A percentile compares a stretch with the other conserved stretches of the same genome.
phyloP scores from a whole-genome alignment of 2,329 filamentous ascomycete genomes.

The Colletotrichum incanum region DNA sequence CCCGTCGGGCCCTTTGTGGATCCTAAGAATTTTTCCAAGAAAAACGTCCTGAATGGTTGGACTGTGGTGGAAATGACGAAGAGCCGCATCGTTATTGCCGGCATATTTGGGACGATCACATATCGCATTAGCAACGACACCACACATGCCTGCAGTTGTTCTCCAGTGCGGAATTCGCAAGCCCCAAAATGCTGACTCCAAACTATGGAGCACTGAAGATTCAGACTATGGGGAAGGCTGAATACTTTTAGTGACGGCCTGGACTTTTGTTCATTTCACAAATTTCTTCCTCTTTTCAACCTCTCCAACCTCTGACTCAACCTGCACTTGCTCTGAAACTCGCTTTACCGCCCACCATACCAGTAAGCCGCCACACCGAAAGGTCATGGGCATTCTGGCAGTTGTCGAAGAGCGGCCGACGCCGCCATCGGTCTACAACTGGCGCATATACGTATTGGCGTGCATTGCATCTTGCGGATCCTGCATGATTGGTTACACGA shows the following conservation, averaged over 20 bases:
- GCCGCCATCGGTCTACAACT: constrained; percentile 57
- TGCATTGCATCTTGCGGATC: constrained; percentile 56
- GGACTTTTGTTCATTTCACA: neutral
- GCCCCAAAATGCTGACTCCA: constrained; percentile 1
- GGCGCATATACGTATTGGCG: constrained; percentile 52
- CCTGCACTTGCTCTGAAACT: neutral
- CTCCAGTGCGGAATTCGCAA: neutral
- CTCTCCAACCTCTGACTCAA: neutral
- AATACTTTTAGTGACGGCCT: neutral
- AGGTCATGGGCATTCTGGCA: constrained; percentile 50
- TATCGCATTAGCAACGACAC: neutral
- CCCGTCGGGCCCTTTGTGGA: neutral
- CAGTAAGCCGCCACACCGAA: neutral
- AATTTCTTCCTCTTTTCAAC: neutral
- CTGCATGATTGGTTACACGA: constrained; percentile 60
- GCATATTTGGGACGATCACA: neutral
- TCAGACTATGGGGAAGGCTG: constrained; percentile 16
- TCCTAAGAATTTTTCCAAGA: neutral
- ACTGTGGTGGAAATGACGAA: neutral
- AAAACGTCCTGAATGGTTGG: neutral
- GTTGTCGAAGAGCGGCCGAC: constrained; percentile 56
- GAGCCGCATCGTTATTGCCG: constrained; percentile 2
- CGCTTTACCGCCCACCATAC: neutral
- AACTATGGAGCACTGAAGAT: constrained; percentile 6
- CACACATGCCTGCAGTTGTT: neutral